These are phyloP conservation scores for Rhododendron kiyosumense DNA, from an alignment of 148 eudicot species.

Conservation along the genomic window DNA sequence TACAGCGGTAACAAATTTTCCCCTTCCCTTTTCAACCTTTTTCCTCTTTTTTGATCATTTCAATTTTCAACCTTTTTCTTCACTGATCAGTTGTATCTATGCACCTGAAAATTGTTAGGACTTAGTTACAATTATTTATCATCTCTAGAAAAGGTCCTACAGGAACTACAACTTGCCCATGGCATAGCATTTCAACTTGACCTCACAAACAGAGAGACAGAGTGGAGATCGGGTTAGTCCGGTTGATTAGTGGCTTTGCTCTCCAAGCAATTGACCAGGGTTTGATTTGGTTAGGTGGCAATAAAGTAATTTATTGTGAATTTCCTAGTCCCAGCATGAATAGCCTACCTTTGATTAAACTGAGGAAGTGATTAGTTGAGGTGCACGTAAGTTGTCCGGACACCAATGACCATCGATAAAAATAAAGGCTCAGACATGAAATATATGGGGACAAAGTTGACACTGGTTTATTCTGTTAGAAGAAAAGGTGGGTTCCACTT, in stretches of 20 bases:
- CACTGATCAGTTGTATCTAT: background rate
- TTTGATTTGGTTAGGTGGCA: no score
- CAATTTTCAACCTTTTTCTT: background rate
- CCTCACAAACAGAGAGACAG: background rate
- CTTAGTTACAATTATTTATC: background rate
- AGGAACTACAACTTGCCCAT: background rate
- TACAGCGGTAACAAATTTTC: constrained; percentile 25
- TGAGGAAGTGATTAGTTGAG: no score
- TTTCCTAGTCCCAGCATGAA: no score
- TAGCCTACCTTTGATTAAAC: no score
- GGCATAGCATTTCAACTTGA: background rate
- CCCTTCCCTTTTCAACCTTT: background rate
- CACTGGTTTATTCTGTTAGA: background rate
- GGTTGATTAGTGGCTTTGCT: no score
- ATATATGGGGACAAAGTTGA: background rate
- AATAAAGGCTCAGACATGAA: background rate
- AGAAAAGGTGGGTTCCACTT: constrained; percentile 10
- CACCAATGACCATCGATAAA: no score
- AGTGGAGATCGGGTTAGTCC: background rate
- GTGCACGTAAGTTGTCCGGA: no score
- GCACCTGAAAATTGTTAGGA: background rate
- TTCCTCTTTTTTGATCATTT: no score
- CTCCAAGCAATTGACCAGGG: no score
- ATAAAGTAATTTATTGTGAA: no score
- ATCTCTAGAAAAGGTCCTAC: background rate